phyloP scores from a whole-genome alignment of 2,329 filamentous ascomycete genomes.

The Aciculosporium take region DNA sequence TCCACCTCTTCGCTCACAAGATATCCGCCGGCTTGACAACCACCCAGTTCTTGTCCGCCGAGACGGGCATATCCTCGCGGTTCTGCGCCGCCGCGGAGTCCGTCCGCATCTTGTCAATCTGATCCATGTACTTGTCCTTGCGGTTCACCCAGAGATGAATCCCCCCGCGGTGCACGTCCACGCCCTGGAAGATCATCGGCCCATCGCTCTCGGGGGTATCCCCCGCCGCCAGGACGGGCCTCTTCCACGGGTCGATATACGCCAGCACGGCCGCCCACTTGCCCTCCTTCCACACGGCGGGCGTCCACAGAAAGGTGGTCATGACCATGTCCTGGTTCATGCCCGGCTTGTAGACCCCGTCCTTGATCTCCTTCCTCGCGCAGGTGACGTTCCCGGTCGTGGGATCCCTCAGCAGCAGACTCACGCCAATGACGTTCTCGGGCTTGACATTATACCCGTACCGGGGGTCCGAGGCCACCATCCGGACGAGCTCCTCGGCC shows the following conservation, averaged over 20 bases:
- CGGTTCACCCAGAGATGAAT: slow-evolving; percentile 29
- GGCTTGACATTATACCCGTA: slow-evolving; percentile 31
- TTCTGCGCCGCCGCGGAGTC: slow-evolving; percentile 20
- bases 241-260: slow-evolving; percentile 29
- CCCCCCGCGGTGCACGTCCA: slow-evolving; percentile 26
- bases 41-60: slow-evolving; percentile 31
- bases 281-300: slow-evolving; percentile 28
- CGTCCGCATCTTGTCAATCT: slow-evolving; percentile 24
- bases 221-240: slow-evolving; percentile 26
- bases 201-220: slow-evolving; percentile 29
- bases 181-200: slow-evolving; percentile 30
- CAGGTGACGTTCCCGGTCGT: slow-evolving; percentile 18
- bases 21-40: slow-evolving; percentile 26
- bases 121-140: slow-evolving; percentile 18
- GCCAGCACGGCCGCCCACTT: slow-evolving; percentile 29
- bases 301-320: slow-evolving; percentile 28
- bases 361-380: slow-evolving; percentile 25
- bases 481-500: slow-evolving; percentile 30
- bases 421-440: slow-evolving; percentile 30
- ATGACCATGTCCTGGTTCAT: slow-evolving; percentile 25
- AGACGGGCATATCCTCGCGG: slow-evolving; percentile 22
- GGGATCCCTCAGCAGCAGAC: slow-evolving; percentile 20
- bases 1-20: slow-evolving; percentile 11
- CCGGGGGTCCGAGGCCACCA: slow-evolving; percentile 29
- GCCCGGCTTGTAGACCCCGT: slow-evolving; percentile 19